These are phyloP conservation scores for Entonaema liquescens DNA, from an alignment of 495 filamentous ascomycete species.

Conservation along the genomic window DNA sequence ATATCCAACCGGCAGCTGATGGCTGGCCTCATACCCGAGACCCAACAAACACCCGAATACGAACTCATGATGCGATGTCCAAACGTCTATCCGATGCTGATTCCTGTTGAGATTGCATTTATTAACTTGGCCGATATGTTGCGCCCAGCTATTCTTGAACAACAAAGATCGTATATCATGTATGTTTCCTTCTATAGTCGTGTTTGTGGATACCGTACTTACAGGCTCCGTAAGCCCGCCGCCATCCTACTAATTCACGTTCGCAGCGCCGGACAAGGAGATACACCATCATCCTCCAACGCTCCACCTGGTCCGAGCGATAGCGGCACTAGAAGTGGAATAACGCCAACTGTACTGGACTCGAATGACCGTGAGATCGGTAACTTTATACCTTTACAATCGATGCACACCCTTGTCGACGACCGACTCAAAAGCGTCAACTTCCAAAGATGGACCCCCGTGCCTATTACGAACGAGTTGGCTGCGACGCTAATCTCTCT, in stretches of 20 bases:
- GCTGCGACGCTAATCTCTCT: constrained; percentile 34
- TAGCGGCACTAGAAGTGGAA: neutral
- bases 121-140: constrained; percentile 33
- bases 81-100: constrained; percentile 33
- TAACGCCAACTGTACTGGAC: constrained; percentile 1
- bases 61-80: constrained; percentile 42
- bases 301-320: constrained; percentile 3
- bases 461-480: constrained; percentile 36
- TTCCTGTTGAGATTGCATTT: constrained; percentile 30
- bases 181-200: constrained; percentile 8
- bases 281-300: constrained; percentile 15
- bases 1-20: constrained; percentile 36
- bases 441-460: constrained; percentile 32
- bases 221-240: neutral
- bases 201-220: neutral
- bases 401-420: constrained; percentile 26
- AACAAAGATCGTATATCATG: neutral
- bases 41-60: constrained; percentile 32
- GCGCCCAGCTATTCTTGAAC: constrained; percentile 21
- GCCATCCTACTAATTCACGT: constrained; percentile 10
- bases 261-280: constrained; percentile 8
- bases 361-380: constrained; percentile 4
- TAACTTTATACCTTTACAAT: constrained; percentile 20
- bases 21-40: constrained; percentile 35
- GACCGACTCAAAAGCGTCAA: constrained; percentile 33